Evolutionary conservation across 768 basidiomycete species (phyloP), one percentile per base, ranked within the genome.

Genomic region (Lentinula edodes): DNA sequence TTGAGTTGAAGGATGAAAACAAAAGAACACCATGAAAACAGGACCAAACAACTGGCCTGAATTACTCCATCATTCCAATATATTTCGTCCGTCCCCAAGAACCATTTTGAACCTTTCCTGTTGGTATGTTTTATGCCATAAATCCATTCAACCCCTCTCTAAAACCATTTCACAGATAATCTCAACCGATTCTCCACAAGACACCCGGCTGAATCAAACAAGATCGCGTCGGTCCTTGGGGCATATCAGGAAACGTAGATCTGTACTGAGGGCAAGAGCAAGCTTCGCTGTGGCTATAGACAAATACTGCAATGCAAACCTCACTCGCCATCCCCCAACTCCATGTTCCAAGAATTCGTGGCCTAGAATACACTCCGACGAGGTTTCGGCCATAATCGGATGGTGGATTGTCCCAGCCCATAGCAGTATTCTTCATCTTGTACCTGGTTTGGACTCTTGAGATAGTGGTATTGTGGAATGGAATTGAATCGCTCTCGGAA

Each of bases 301-400:
- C 95, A 98, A n/a, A n/a, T n/a, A n/a, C n/a, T n/a, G n/a, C n/a
- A n/a, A n/a, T n/a, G n/a, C n/a, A 75, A 95, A 98, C 72, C 80
- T 96, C 67, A 93, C n/a, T n/a, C n/a, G n/a, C n/a, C n/a, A 95
- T 91, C 76, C 96, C 96, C 5, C 91, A 95, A 66, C 85, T 98
- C n/a, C 98, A 98, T 71, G 80, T 95, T 65, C 88, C 95, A 41
- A 96, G 96, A 28, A 97, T 98, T 64, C 85, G 89, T 15, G 94
- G 95, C 20, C 79, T 95, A 15, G 96, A 97, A 68, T 98, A 97
- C 74, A 97, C 95, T 16, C 85, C 93, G 9, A 64, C 77, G 55
- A 94, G 91, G 75, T 98, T 98, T 75, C 98, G 94, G 93, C 70
- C 88, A 58, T 97, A 95, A 75, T 96, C 98, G 91, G 71, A 84